Base-by-base conservation (phyloP, 1,284 basidiomycete genomes). In the Leucoagaricus sp. region DNA sequence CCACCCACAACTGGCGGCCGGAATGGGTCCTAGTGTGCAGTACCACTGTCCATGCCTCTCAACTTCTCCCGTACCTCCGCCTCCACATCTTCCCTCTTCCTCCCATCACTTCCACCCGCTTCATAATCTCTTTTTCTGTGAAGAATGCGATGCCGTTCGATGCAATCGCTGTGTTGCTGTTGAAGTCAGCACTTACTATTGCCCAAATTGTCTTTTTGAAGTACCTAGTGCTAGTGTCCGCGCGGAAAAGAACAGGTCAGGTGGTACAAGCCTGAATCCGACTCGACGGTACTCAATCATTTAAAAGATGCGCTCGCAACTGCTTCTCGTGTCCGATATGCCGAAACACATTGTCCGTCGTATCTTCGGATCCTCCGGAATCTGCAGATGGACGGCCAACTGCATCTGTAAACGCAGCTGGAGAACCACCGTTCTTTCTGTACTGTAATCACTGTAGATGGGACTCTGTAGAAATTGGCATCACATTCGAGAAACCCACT, bases 121-220 rank as follows among this genome's bases (percentile, higher is more conserved):
- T 8, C 83, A 91, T 61, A 82, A 83, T 19, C 86, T 99, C 15
- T 97, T 94, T 75, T 99, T 98, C 72, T 99, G 97, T 73, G 96
- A 98, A 72, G 96, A 98, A 80, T 99, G 97, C 74, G 95, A 98
- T 70, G 88, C 91, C 1, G 85, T 99, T 41, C 79, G 95, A 54
- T 99, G 97, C 69, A 91, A 96, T 67, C 84, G 88, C 62, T 99
- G 97, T 66, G 92, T 97, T 7, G 84, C 87, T 4, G 77, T 93
- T 51, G 97, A 99, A 81, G 89, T 98, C 68, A 93, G 93, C 67
- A 93, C 92, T 53, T 98, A 98, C 73, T 98, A 93, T 70, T 99
- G 97, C 68, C 97, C 97, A 21, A 96, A 96, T 71, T 99, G 97
- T 70, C 80, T 98, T n/a, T 99, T 99, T 71, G 97, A 99, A 67